phyloP scores from a whole-genome alignment of 1,139 yeast genomes.

The Saccharomyces hybrid region DNA sequence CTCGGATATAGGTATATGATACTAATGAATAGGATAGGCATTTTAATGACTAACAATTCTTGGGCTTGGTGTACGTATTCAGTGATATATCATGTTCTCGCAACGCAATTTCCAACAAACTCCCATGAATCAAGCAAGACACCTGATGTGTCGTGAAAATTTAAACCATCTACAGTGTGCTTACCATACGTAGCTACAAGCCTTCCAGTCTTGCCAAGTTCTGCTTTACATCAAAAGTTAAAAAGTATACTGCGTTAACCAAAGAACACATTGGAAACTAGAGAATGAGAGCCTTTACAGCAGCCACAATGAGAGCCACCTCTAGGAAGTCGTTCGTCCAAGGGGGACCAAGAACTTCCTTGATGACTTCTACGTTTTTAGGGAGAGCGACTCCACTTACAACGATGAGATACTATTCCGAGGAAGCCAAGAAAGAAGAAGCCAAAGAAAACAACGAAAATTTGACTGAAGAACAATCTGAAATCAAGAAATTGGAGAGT shows the following conservation, averaged over 20 bases:
- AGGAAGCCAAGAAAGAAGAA: slow-evolving; percentile 13
- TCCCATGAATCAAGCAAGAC: neutral
- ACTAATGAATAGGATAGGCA: neutral
- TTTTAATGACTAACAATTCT: neutral
- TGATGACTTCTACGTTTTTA: neutral
- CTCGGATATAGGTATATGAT: neutral
- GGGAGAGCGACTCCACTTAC: neutral
- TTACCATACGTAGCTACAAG: neutral
- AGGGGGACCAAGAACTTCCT: neutral
- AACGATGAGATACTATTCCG: slow-evolving; percentile 21
- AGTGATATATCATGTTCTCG: neutral
- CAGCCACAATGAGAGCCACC: slow-evolving; percentile 3
- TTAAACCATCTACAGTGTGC: neutral
- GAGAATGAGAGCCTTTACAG: slow-evolving; percentile 8
- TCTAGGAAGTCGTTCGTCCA: neutral
- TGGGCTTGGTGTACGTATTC: neutral
- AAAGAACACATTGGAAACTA: neutral
- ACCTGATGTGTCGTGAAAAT: neutral
- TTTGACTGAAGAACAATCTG: slow-evolving; percentile 17
- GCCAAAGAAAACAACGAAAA: slow-evolving; percentile 7
- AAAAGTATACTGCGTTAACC: neutral
- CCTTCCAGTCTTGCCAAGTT: neutral
- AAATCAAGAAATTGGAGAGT: slow-evolving; percentile 41
- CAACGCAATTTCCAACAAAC: neutral
- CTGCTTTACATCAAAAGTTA: neutral